These are phyloP conservation scores for Scheffersomyces quercinus DNA, from an alignment of 1,139 yeast genomes.

Conservation along the genomic window DNA sequence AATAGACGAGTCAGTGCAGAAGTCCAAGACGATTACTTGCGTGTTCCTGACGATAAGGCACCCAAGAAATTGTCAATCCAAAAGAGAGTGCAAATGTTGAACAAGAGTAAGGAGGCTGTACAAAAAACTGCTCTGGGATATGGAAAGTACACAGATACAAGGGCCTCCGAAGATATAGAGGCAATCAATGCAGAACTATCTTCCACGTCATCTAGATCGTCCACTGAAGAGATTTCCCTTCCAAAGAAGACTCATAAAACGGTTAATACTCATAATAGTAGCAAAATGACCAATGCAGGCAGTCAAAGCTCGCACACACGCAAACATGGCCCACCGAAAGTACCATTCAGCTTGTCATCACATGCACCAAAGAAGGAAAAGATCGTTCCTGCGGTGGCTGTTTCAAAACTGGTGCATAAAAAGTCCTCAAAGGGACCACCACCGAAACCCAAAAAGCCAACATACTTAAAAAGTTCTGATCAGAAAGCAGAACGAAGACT, in stretches of 20 bases:
- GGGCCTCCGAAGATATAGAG: slow-evolving; percentile 37
- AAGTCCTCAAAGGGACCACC: slow-evolving; percentile 46
- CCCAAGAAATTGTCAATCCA: slow-evolving; percentile 54
- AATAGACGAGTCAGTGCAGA: slow-evolving; percentile 18
- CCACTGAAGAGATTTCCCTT: slow-evolving; percentile 5
- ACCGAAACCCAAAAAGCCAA: slow-evolving; percentile 64
- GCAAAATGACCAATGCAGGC: background rate
- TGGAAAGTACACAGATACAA: slow-evolving; percentile 65
- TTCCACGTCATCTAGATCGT: slow-evolving; percentile 8
- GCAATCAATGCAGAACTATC: slow-evolving; percentile 31
- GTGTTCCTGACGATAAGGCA: slow-evolving; percentile 11
- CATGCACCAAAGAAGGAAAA: slow-evolving; percentile 1
- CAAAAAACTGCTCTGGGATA: slow-evolving; percentile 72
- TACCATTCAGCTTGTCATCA: slow-evolving; percentile 30
- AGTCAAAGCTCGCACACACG: no score
- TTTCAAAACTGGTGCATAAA: background rate
- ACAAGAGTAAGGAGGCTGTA: slow-evolving; percentile 46
- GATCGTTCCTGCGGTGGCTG: background rate
- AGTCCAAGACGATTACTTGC: background rate
- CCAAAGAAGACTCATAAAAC: background rate
- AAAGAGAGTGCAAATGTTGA: slow-evolving; percentile 62
- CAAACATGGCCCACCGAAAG: slow-evolving; percentile 28
- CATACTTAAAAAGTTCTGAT: slow-evolving; percentile 45
- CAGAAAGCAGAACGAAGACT: slow-evolving; percentile 21
- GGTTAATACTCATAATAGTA: background rate